phyloP scores from a whole-genome alignment of 75 land plant genomes.

The Sequoiadendron giganteum region DNA sequence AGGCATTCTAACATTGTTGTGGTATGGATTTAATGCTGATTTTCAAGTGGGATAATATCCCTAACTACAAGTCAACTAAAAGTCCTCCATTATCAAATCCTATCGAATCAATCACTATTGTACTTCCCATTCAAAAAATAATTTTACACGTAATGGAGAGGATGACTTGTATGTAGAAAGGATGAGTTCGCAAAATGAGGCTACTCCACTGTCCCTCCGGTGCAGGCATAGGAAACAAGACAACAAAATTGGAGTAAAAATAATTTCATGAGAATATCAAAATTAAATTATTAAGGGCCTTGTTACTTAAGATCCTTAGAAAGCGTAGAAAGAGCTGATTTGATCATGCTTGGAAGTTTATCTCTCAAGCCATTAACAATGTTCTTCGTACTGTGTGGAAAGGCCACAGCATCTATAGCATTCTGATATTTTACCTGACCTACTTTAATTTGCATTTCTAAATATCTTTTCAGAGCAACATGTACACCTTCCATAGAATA shows the following conservation, averaged over 20 bases:
- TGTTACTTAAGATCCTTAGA: conserved; percentile 10
- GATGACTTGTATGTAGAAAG: not conserved
- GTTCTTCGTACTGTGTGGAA: conserved; percentile 10
- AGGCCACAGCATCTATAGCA: not conserved
- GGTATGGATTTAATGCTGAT: not conserved
- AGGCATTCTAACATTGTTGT: not conserved
- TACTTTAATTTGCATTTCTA: conserved; percentile 33
- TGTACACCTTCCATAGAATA: conserved; percentile 66
- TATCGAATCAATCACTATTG: not conserved
- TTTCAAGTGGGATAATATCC: not conserved
- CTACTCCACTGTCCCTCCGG: not conserved
- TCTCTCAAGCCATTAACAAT: conserved; percentile 25
- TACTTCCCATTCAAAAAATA: not conserved
- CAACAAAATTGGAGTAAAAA: not conserved
- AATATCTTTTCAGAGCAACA: conserved; percentile 50
- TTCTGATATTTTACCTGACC: not conserved
- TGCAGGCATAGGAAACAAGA: not conserved
- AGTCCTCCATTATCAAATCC: not conserved
- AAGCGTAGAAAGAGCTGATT: conserved; percentile 21
- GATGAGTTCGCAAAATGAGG: not conserved
- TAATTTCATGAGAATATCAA: not conserved
- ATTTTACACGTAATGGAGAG: not conserved
- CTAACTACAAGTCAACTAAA: not conserved
- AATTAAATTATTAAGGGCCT: not conserved
- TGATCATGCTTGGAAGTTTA: conserved; percentile 19